A percentile compares a stretch with the other conserved stretches of the same genome.
These are phyloP conservation scores for Blastomyces gilchristii DNA, from an alignment of 2,329 filamentous ascomycete species.

Conservation along the genomic window DNA sequence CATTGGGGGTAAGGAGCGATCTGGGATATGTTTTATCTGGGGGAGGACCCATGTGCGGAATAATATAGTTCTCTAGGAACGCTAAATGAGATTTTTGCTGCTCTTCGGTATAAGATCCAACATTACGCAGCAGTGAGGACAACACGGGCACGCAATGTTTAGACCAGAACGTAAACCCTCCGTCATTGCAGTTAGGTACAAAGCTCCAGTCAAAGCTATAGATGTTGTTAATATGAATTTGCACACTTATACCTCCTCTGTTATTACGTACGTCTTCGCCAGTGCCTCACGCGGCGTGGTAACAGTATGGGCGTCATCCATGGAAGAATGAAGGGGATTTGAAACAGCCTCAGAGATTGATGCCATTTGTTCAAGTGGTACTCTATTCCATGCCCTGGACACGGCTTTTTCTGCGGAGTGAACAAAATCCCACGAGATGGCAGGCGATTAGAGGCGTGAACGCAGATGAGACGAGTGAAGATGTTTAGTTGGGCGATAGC, in stretches of 20 bases:
- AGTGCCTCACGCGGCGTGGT: background rate
- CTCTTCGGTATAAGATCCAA: background rate
- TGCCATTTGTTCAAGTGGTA: background rate
- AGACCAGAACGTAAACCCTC: background rate
- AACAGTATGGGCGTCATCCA: background rate
- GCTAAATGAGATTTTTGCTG: background rate
- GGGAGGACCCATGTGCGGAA: background rate
- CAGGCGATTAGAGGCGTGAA: background rate
- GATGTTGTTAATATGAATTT: background rate
- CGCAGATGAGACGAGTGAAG: background rate
- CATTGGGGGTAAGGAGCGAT: constrained; percentile 3
- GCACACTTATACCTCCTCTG: background rate
- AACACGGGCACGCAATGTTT: background rate
- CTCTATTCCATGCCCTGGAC: background rate
- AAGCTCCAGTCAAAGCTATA: background rate
- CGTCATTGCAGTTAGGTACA: background rate
- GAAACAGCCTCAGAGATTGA: background rate
- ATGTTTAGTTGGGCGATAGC: background rate
- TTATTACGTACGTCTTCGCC: background rate
- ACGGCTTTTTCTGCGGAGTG: background rate
- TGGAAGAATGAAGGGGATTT: background rate
- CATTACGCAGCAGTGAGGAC: constrained; percentile 2
- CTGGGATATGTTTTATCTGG: background rate
- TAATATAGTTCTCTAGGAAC: background rate
- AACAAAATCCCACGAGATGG: background rate